Percentiles rank a stretch among this genome's conserved stretches.
Conservation (phyloP, 1,139 yeast genomes). For the Scheffersomyces quercinus region DNA sequence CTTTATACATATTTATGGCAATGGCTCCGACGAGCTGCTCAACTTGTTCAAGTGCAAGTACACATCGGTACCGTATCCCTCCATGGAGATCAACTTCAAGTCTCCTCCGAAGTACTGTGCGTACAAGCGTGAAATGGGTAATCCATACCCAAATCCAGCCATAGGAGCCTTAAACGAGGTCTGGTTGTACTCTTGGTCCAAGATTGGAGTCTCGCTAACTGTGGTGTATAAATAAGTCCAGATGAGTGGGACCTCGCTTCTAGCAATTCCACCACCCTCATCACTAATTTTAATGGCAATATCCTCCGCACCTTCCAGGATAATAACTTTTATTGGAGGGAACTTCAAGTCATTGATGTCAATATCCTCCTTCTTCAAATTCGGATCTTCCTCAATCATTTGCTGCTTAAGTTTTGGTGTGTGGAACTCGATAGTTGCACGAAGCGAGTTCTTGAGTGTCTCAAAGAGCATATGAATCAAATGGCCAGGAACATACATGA, state of each 20-base stretch:
- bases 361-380: conserved; percentile 37
- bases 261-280: conserved; percentile 92
- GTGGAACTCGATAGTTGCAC: conserved; percentile 83
- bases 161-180: conserved; percentile 81
- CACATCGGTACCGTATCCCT: conserved; percentile 93
- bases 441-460: conserved; percentile 75
- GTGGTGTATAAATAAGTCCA: conserved; percentile 94
- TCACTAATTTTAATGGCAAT: conserved; percentile 91
- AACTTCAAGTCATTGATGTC: conserved; percentile 67
- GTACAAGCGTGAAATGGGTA: conserved; percentile 81
- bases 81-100: conserved; percentile 83
- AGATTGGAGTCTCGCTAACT: conserved; percentile 69
- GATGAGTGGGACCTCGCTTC: conserved; percentile 79
- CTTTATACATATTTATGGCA: conserved; percentile 27
- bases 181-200: conserved; percentile 58
- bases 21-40: conserved; percentile 48
- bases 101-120: conserved; percentile 94
- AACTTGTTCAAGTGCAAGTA: conserved; percentile 74
- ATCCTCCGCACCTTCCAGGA: conserved; percentile 90
- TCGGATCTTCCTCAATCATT: conserved; percentile 45
- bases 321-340: conserved; percentile 85
- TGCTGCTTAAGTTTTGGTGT: conserved; percentile 44
- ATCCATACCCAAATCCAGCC: conserved; percentile 94
- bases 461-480: conserved; percentile 86
- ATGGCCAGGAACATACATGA: conserved; percentile 91